Evolutionary conservation across 23 red algal genomes (phyloP).

Genomic region (Porphyridium purpureum): DNA sequence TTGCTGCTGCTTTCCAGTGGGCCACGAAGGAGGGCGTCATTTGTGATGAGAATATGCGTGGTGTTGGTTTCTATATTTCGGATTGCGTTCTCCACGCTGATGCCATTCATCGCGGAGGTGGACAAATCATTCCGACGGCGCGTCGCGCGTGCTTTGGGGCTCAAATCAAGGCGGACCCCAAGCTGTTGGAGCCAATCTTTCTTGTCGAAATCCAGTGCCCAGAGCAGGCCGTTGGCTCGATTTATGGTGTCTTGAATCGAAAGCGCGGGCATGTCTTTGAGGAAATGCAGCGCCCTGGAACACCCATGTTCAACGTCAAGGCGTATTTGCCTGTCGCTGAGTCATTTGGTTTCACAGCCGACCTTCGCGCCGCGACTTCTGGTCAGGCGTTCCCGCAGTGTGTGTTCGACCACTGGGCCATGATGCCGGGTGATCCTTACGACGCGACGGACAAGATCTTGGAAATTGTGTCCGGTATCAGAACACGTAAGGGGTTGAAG

Average conservation of each 20-base stretch:
- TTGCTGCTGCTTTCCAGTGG: constrained; percentile 91
- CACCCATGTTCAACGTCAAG: constrained; percentile 96
- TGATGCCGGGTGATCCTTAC: constrained; percentile 70
- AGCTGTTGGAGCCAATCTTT: constrained; percentile 83
- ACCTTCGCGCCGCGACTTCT: constrained; percentile 83
- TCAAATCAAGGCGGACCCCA: constrained; percentile 67
- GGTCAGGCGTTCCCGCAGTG: constrained; percentile 97
- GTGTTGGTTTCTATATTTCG: constrained; percentile 69
- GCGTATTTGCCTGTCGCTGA: constrained; percentile 95
- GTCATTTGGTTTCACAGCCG: constrained; percentile 96
- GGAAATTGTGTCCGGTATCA: constrained; percentile 52
- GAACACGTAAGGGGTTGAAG: constrained; percentile 89
- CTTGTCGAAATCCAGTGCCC: constrained; percentile 95
- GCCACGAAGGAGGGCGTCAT: constrained; percentile 94
- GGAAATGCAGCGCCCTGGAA: constrained; percentile 85
- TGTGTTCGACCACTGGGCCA: constrained; percentile 93
- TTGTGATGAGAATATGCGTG: constrained; percentile 94
- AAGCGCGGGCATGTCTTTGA: constrained; percentile 98
- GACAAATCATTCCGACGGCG: constrained; percentile 97
- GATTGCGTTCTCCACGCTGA: constrained; percentile 92
- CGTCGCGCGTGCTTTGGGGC: constrained; percentile 79
- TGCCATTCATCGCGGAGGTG: constrained; percentile 97
- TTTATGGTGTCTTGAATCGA: constrained; percentile 85
- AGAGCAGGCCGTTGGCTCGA: constrained; percentile 71
- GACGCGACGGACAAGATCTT: constrained; percentile 43